Evolutionary conservation across 352 stramenopile species (phyloP).

Genomic region (Phytophthora lateralis): DNA sequence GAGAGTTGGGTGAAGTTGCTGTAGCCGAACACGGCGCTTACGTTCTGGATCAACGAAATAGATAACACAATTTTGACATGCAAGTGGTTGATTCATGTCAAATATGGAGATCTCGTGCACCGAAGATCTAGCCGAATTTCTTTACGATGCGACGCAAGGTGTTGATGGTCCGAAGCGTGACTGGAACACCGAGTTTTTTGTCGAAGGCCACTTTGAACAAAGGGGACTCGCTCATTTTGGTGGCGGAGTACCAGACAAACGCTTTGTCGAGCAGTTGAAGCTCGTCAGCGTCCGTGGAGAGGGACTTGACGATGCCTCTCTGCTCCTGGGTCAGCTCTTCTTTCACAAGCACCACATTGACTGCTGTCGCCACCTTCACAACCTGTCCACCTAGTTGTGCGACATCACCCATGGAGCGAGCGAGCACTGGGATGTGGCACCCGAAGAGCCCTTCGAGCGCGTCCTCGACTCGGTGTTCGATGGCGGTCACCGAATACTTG

Average conservation of each 20-base stretch:
- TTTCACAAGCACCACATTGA: constrained; percentile 40
- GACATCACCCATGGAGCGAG: constrained; percentile 28
- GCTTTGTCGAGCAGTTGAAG: constrained; percentile 30
- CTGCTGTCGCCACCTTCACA: constrained; percentile 23
- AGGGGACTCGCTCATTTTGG: constrained; percentile 43
- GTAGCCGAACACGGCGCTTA: constrained; percentile 7
- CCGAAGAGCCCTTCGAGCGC: constrained; percentile 34
- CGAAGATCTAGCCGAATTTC: constrained; percentile 25
- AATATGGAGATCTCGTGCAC: too few species aligned
- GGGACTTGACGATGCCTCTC: constrained; percentile 16
- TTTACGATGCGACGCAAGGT: constrained; percentile 37
- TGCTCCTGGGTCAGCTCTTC: constrained; percentile 24
- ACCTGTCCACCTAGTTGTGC: constrained; percentile 3
- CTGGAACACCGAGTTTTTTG: constrained; percentile 31
- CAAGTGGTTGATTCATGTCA: background rate
- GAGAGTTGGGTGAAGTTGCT: constrained; percentile 39
- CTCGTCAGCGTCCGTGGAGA: constrained; percentile 28
- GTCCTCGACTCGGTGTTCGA: constrained; percentile 32
- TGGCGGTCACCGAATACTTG: constrained; percentile 1
- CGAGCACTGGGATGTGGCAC: constrained; percentile 27
- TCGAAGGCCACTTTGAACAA: constrained; percentile 45
- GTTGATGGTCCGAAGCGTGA: constrained; percentile 39
- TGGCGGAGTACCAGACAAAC: constrained; percentile 41
- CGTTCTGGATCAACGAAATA: background rate
- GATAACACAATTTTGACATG: background rate